These are phyloP conservation scores for Ophioceras dolichostomum DNA, from an alignment of 2,329 filamentous ascomycete species.

Conservation along the genomic window DNA sequence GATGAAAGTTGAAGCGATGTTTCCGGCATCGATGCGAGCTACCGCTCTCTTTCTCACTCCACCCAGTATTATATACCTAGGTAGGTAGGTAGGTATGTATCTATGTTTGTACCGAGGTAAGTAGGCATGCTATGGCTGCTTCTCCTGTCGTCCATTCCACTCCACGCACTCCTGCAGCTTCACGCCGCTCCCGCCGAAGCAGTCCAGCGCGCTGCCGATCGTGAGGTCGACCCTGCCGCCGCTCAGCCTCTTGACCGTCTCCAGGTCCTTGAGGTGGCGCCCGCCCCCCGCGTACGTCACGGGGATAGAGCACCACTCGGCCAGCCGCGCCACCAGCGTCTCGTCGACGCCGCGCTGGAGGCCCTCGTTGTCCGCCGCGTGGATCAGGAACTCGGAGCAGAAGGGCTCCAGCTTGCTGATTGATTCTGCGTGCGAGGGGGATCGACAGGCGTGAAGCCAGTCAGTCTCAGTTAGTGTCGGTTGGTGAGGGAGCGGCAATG, in stretches of 20 bases:
- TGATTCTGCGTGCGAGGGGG: slow-evolving; percentile 42
- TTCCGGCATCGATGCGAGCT: no score
- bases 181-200: slow-evolving; percentile 82
- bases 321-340: slow-evolving; percentile 61
- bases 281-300: slow-evolving; percentile 97
- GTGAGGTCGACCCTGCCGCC: slow-evolving; percentile 78
- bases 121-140: no score
- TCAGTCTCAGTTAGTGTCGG: not conserved
- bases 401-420: slow-evolving; percentile 76
- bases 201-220: slow-evolving; percentile 90
- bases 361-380: slow-evolving; percentile 93
- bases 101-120: no score
- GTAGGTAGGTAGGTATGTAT: no score
- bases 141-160: slow-evolving; percentile 65
- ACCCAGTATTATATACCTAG: no score
- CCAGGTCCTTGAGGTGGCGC: slow-evolving; percentile 67
- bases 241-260: slow-evolving; percentile 69
- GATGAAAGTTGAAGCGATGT: no score
- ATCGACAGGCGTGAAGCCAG: not conserved
- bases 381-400: slow-evolving; percentile 93
- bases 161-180: slow-evolving; percentile 78
- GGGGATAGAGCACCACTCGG: slow-evolving; percentile 80
- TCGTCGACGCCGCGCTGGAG: slow-evolving; percentile 86
- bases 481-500: not conserved
- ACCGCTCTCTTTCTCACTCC: no score